A percentile compares a stretch with the other conserved stretches of the same genome.
Evolutionary conservation across 768 basidiomycete species (phyloP).

Genomic region (Lactifluus pinguis): DNA sequence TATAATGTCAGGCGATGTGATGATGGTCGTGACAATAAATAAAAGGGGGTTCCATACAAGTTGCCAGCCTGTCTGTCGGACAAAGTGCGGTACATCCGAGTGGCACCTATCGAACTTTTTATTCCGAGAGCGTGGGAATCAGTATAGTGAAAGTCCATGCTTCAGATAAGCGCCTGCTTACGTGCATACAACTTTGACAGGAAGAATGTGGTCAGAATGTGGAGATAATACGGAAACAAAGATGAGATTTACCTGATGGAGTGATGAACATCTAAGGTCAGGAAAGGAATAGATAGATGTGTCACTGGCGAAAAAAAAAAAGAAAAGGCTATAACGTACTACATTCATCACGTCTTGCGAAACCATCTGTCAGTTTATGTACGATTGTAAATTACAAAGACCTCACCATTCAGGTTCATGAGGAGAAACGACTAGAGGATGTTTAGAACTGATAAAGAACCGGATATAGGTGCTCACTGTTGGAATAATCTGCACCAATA

Average conservation of each 20-base stretch:
- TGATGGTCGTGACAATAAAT: neutral
- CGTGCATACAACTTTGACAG: slow-evolving; percentile 16
- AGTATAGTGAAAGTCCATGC: neutral
- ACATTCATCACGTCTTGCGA: slow-evolving; percentile 7
- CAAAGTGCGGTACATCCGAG: slow-evolving; percentile 18
- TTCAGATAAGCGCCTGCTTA: neutral
- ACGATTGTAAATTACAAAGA: neutral
- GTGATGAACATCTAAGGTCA: slow-evolving; percentile 10
- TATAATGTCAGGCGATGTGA: neutral
- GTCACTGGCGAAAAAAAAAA: neutral
- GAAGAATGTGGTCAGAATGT: neutral
- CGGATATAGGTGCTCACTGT: neutral
- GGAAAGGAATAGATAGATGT: no score
- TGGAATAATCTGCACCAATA: slow-evolving; percentile 1
- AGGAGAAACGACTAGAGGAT: slow-evolving; percentile 8
- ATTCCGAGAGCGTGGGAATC: neutral
- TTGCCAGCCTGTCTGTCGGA: slow-evolving; percentile 13
- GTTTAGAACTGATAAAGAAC: neutral
- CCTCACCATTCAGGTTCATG: slow-evolving; percentile 11
- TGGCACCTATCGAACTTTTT: slow-evolving; percentile 15
- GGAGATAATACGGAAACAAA: neutral
- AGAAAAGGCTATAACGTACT: slow-evolving; percentile 2
- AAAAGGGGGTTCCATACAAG: neutral
- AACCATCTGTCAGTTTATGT: neutral
- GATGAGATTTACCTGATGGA: slow-evolving; percentile 4